Conservation (phyloP, 2,329 filamentous ascomycete species). For the Cytospora piceae region DNA sequence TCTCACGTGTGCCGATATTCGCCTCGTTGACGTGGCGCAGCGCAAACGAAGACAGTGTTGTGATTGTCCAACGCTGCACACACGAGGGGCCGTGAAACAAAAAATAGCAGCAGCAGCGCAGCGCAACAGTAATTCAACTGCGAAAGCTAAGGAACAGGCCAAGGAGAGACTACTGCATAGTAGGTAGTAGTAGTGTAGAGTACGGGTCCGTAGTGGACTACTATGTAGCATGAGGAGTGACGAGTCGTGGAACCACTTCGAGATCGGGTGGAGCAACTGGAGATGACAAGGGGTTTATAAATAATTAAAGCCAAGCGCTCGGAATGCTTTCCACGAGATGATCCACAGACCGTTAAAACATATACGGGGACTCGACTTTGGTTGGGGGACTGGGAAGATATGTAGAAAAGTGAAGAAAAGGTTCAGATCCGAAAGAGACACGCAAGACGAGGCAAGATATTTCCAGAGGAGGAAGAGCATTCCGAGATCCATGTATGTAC, state of each 20-base stretch:
- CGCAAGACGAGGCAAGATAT: not conserved
- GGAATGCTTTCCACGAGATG: not conserved
- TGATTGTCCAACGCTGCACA: constrained; percentile 1
- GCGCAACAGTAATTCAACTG: not conserved
- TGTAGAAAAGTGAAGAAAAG: not conserved
- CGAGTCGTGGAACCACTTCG: not conserved
- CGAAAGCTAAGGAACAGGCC: not conserved
- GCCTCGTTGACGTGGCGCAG: constrained; percentile 1
- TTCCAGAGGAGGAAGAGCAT: not conserved
- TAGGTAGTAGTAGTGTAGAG: not conserved
- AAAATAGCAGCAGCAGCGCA: not conserved
- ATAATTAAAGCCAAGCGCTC: not conserved
- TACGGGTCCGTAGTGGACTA: not conserved
- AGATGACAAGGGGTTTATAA: constrained; percentile 4
- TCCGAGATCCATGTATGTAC: not conserved
- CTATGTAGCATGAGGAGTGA: not conserved
- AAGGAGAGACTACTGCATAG: not conserved
- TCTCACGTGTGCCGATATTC: not conserved
- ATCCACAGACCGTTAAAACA: constrained; percentile 1
- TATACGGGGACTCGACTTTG: not conserved
- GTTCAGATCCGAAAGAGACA: not conserved
- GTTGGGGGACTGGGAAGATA: not conserved
- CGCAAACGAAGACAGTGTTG: not conserved
- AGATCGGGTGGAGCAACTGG: constrained; percentile 4
- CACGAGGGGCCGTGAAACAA: not conserved